Percentiles rank a stretch among this genome's conserved stretches.
Evolutionary conservation across 2,329 filamentous ascomycete genomes (phyloP).

Genomic region (Camillea tinctor): DNA sequence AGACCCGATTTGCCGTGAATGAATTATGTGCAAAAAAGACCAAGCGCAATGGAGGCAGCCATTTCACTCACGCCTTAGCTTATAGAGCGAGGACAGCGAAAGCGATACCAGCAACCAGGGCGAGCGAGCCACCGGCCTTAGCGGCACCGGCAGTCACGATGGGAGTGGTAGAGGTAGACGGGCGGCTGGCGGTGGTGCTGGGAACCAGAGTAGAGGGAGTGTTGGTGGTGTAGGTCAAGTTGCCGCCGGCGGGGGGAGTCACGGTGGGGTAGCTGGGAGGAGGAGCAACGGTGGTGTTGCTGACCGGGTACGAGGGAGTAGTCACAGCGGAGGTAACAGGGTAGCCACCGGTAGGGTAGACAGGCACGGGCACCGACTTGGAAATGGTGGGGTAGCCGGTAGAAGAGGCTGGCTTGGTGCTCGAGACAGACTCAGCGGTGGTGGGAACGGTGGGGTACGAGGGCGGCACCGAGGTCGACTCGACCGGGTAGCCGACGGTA

Average conservation of each 20-base stretch:
- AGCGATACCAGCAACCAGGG: slow-evolving; percentile 40
- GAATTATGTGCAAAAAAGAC: slow-evolving; percentile 9
- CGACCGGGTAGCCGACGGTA: not conserved
- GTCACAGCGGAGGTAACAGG: not conserved
- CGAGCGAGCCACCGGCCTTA: slow-evolving; percentile 38
- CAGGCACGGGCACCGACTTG: not conserved
- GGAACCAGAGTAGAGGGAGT: slow-evolving; percentile 13
- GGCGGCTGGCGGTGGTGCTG: slow-evolving; percentile 17
- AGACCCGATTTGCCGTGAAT: slow-evolving; percentile 2
- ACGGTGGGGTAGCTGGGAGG: slow-evolving; percentile 29
- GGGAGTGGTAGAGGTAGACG: slow-evolving; percentile 17
- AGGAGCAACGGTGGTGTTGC: slow-evolving; percentile 23
- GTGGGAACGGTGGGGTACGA: not conserved
- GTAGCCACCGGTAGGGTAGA: not conserved
- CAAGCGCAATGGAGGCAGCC: not conserved
- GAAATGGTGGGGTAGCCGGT: not conserved
- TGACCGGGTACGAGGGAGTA: slow-evolving; percentile 7
- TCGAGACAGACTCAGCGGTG: not conserved
- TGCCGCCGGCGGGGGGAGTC: slow-evolving; percentile 10
- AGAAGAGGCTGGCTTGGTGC: not conserved
- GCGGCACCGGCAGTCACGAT: slow-evolving; percentile 30
- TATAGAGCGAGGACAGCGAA: slow-evolving; percentile 41
- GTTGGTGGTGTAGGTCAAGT: slow-evolving; percentile 1
- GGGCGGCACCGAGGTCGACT: not conserved
- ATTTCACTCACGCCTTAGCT: not conserved